Percentiles rank a stretch among this genome's conserved stretches.
Conservation (phyloP, 331 rosid genomes). For the Stylosanthes scabra region DNA sequence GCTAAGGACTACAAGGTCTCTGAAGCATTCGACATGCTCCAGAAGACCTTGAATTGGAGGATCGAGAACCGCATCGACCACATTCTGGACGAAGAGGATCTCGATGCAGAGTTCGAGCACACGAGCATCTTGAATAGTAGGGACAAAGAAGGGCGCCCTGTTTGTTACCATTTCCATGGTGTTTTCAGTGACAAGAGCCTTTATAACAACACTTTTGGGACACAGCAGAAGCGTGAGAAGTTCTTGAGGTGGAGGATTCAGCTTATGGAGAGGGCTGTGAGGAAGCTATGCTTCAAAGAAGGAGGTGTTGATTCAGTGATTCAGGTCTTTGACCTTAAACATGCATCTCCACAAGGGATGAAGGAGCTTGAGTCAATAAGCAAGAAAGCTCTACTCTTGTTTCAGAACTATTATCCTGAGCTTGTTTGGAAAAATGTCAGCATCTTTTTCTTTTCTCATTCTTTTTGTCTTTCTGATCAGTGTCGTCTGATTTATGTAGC, state of each 20-base stretch:
- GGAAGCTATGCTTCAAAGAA: conserved; percentile 52
- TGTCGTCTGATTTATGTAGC: too few relatives aligned
- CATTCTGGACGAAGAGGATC: conserved; percentile 64
- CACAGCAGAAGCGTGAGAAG: conserved; percentile 46
- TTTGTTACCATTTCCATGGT: conserved; percentile 56
- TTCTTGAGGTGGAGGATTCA: conserved; percentile 74
- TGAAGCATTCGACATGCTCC: conserved; percentile 76
- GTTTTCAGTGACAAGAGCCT: conserved; percentile 51
- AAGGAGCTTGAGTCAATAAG: conserved; percentile 59
- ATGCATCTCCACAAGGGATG: conserved; percentile 53
- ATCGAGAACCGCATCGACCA: conserved; percentile 51
- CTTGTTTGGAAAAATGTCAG: conserved; percentile 61
- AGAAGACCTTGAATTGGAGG: conserved; percentile 70
- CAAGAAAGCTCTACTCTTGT: conserved; percentile 48
- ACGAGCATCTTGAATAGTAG: conserved; percentile 37
- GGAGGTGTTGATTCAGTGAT: conserved; percentile 72
- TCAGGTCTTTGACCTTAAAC: conserved; percentile 70
- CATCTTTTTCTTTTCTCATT: background rate
- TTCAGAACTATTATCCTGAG: conserved; percentile 74
- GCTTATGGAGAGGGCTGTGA: conserved; percentile 59
- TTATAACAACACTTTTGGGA: conserved; percentile 51
- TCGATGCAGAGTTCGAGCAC: conserved; percentile 46
- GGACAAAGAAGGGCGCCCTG: conserved; percentile 77
- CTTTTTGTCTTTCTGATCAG: too few relatives aligned
- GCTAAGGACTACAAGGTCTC: conserved; percentile 66